Percentiles rank a stretch among this genome's conserved stretches.
Evolutionary conservation across 495 filamentous ascomycete genomes (phyloP).

Genomic region (Parachaetomium inaequale): DNA sequence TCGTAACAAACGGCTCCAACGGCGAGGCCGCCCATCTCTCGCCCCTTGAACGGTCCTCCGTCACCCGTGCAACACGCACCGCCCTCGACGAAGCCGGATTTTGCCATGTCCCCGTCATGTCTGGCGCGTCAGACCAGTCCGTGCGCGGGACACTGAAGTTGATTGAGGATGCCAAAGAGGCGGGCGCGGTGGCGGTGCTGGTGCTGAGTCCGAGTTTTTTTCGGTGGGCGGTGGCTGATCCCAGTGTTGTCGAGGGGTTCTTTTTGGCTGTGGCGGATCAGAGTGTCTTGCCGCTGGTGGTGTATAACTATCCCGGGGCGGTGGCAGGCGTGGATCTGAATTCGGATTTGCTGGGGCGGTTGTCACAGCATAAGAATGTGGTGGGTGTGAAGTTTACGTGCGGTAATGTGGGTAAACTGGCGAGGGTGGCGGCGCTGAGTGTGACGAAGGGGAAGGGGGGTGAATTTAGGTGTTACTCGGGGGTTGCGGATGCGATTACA

Average conservation of each 20-base stretch:
- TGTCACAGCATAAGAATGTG: background rate
- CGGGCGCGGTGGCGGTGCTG: background rate
- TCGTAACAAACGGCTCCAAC: constrained; percentile 10
- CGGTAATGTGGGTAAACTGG: constrained; percentile 1
- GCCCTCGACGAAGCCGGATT: background rate
- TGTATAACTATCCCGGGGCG: constrained; percentile 5
- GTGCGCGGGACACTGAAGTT: background rate
- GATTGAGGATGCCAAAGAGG: background rate
- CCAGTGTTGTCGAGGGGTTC: background rate
- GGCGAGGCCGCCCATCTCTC: constrained; percentile 5
- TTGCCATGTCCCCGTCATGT: background rate
- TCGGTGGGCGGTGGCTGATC: background rate
- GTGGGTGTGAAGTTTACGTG: constrained; percentile 3
- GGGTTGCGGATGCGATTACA: background rate
- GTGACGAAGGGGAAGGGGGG: background rate
- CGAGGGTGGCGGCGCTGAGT: background rate
- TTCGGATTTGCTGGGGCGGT: background rate
- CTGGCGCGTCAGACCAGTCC: background rate
- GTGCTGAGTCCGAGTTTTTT: background rate
- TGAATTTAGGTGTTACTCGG: background rate
- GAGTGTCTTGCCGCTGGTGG: background rate
- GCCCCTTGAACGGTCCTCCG: background rate
- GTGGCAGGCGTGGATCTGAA: background rate
- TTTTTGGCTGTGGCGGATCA: background rate
- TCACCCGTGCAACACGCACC: background rate